Conservation (phyloP, 768 basidiomycete genomes). For the Coprinellus micaceus region DNA sequence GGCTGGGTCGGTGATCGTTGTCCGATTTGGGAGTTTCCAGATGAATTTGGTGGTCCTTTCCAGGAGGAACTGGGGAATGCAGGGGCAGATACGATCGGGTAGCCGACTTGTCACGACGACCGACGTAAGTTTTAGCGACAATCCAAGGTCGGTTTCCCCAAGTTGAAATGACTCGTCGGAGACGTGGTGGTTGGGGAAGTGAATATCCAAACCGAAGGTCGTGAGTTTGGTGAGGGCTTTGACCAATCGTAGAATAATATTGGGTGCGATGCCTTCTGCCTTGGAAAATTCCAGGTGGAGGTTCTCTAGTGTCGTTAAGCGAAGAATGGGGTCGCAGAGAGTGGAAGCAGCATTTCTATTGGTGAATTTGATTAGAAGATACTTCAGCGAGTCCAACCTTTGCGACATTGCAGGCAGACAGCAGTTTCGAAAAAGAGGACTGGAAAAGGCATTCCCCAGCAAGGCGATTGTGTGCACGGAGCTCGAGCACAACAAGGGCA, state of each 20-base stretch:
- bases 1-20: background rate
- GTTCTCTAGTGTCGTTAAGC: background rate
- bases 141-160: background rate
- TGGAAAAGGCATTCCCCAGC: background rate
- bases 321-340: background rate
- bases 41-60: background rate
- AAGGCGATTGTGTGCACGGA: background rate
- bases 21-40: background rate
- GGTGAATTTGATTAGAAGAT: background rate
- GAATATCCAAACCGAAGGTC: background rate
- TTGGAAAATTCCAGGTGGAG: background rate
- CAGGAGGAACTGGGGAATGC: background rate
- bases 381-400: background rate
- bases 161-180: background rate
- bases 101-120: background rate
- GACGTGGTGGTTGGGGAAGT: background rate
- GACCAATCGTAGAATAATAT: background rate
- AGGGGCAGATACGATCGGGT: background rate
- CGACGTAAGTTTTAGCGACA: background rate
- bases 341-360: background rate
- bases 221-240: background rate
- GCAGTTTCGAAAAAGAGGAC: background rate
- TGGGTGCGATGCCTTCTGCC: background rate
- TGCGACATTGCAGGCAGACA: background rate
- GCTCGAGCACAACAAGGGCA: background rate